Conservation (phyloP, 2,329 filamentous ascomycete species). For the Trichocomaceae sp. region DNA sequence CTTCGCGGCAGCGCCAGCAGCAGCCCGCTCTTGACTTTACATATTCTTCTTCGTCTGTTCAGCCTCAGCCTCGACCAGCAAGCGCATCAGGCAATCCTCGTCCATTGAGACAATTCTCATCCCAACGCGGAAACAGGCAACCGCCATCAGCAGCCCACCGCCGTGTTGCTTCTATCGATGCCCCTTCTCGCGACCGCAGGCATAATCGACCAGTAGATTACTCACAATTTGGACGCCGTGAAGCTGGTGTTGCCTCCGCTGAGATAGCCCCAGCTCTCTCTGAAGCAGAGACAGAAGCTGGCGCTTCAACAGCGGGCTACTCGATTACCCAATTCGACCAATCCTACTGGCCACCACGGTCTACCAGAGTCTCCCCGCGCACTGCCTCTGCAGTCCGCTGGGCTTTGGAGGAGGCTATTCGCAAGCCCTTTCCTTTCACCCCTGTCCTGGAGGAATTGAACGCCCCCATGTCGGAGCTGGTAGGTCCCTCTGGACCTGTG, state of each 20-base stretch:
- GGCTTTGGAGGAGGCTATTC: conserved; percentile 82
- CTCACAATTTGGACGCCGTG: background rate
- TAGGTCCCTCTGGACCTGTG: conserved; percentile 48
- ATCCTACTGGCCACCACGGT: conserved; percentile 48
- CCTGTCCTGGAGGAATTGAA: conserved; percentile 79
- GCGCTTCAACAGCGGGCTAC: conserved; percentile 28
- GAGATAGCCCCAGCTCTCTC: conserved; percentile 27
- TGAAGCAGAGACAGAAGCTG: conserved; percentile 28
- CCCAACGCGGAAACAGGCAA: conserved; percentile 42
- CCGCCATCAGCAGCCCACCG: conserved; percentile 27
- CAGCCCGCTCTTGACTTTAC: conserved; percentile 35
- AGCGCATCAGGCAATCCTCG: conserved; percentile 48
- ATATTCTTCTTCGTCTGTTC: conserved; percentile 38
- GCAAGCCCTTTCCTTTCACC: conserved; percentile 74
- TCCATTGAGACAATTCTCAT: conserved; percentile 48
- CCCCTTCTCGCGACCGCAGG: conserved; percentile 27
- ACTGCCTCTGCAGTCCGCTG: conserved; percentile 89
- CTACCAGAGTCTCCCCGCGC: conserved; percentile 65
- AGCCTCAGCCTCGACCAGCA: conserved; percentile 40
- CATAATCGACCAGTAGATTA: conserved; percentile 22
- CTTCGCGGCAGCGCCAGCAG: conserved; percentile 43
- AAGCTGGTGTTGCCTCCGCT: conserved; percentile 16
- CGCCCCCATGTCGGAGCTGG: conserved; percentile 84
- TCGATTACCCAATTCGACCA: conserved; percentile 28
- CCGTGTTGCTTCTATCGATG: conserved; percentile 42